Conservation (phyloP, 257 asterid species). For the Anisodus acutangulus region DNA sequence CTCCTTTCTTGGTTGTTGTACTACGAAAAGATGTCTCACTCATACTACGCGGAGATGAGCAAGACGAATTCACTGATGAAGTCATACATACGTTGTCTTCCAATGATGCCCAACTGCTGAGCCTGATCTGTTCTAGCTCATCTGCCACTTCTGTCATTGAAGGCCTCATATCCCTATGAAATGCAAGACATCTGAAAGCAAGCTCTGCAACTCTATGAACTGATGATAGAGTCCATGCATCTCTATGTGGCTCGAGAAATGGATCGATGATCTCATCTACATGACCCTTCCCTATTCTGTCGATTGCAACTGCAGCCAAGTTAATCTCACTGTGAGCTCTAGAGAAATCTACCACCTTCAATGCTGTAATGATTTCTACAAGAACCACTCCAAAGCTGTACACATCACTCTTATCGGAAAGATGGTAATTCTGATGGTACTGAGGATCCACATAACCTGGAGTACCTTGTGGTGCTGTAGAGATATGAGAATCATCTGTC, state of each 20-base stretch:
- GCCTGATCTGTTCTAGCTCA: conserved; percentile 85
- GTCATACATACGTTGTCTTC: conserved; percentile 60
- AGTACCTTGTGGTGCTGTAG: conserved; percentile 97
- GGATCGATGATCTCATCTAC: conserved; percentile 86
- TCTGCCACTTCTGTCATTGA: conserved; percentile 94
- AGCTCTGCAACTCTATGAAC: conserved; percentile 82
- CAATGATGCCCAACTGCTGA: conserved; percentile 72
- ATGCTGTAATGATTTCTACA: conserved; percentile 81
- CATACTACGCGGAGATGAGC: conserved; percentile 66
- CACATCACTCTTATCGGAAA: conserved; percentile 92
- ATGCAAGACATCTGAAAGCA: conserved; percentile 92
- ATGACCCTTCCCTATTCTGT: conserved; percentile 79
- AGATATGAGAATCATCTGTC: conserved; percentile 89
- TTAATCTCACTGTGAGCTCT: conserved; percentile 81
- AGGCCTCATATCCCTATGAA: conserved; percentile 89
- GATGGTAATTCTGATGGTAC: conserved; percentile 92
- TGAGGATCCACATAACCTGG: conserved; percentile 97
- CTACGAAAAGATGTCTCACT: conserved; percentile 66
- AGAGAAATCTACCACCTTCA: conserved; percentile 84
- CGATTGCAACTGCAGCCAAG: conserved; percentile 82
- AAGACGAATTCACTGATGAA: conserved; percentile 67
- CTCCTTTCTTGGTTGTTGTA: conserved; percentile 43
- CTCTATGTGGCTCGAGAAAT: conserved; percentile 74
- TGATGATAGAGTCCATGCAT: conserved; percentile 92
- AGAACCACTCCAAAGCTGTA: conserved; percentile 97